Percentiles rank a stretch among this genome's conserved stretches.
Evolutionary conservation across 768 basidiomycete genomes (phyloP).

Genomic region (Naganishia onofrii): DNA sequence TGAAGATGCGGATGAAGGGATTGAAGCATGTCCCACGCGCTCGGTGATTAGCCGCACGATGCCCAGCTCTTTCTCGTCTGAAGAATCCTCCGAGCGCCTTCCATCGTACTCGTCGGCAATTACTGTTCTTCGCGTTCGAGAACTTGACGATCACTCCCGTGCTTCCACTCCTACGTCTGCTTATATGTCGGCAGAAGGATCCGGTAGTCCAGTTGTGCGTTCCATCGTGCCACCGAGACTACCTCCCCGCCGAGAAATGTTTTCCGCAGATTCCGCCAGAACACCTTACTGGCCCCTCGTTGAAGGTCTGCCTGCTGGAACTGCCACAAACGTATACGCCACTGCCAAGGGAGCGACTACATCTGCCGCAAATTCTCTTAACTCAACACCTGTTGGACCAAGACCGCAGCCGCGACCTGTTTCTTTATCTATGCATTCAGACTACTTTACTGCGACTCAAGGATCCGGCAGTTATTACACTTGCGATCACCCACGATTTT

Average conservation of each 20-base stretch:
- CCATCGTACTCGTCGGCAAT: conserved; percentile 12
- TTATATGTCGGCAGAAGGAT: background rate
- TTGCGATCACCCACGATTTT: background rate
- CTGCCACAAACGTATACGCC: background rate
- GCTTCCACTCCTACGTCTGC: background rate
- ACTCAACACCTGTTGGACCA: background rate
- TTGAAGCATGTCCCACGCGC: background rate
- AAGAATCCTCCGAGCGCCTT: conserved; percentile 8
- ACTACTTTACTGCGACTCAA: conserved; percentile 25
- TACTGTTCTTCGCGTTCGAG: conserved; percentile 1
- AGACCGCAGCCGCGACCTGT: background rate
- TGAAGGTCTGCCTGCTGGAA: background rate
- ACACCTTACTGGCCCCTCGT: background rate
- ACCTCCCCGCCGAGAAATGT: background rate
- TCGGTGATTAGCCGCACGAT: background rate
- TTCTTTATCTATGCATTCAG: background rate
- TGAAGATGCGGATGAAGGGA: background rate
- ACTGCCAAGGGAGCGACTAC: background rate
- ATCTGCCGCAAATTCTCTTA: background rate
- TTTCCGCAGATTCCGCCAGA: background rate
- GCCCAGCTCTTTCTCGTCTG: conserved; percentile 2
- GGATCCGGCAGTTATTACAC: conserved; percentile 16
- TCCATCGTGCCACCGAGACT: background rate
- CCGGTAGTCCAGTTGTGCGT: background rate
- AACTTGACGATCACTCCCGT: background rate